Conservation (phyloP, 129 eudicot species). For the Lactuca saligna region DNA sequence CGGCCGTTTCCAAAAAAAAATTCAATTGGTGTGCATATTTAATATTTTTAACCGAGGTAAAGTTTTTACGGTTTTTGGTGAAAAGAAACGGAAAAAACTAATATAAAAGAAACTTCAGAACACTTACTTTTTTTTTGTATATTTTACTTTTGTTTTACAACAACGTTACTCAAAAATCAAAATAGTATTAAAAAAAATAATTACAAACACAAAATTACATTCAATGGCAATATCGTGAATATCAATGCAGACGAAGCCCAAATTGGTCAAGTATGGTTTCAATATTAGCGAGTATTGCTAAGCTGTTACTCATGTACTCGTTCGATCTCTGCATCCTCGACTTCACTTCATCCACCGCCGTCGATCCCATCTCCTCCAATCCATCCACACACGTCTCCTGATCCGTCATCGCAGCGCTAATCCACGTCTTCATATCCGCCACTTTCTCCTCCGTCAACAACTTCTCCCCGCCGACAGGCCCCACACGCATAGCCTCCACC, state of each 20-base stretch:
- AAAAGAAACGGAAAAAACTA: too few species aligned
- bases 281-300: slow-evolving; percentile 65
- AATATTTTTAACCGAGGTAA: too few species aligned
- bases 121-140: too few species aligned
- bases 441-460: slow-evolving; percentile 50
- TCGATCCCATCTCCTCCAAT: slow-evolving; percentile 62
- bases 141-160: background rate
- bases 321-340: slow-evolving; percentile 49
- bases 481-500: slow-evolving; percentile 37
- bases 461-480: slow-evolving; percentile 22
- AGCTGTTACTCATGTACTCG: slow-evolving; percentile 63
- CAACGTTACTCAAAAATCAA: background rate
- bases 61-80: too few species aligned
- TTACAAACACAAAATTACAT: slow-evolving; percentile 25
- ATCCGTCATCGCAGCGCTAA: slow-evolving; percentile 72
- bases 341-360: slow-evolving; percentile 49
- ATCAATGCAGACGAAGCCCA: slow-evolving; percentile 51
- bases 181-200: background rate
- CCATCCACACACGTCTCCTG: slow-evolving; percentile 75
- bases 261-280: slow-evolving; percentile 33
- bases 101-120: too few species aligned
- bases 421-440: slow-evolving; percentile 64
- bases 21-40: too few species aligned
- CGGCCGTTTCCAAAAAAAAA: too few species aligned
- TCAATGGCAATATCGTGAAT: slow-evolving; percentile 1